Evolutionary conservation across 164 flowering plant genomes (phyloP), one percentile per base, ranked within the genome.

Genomic region (Tetracentron sinense): DNA sequence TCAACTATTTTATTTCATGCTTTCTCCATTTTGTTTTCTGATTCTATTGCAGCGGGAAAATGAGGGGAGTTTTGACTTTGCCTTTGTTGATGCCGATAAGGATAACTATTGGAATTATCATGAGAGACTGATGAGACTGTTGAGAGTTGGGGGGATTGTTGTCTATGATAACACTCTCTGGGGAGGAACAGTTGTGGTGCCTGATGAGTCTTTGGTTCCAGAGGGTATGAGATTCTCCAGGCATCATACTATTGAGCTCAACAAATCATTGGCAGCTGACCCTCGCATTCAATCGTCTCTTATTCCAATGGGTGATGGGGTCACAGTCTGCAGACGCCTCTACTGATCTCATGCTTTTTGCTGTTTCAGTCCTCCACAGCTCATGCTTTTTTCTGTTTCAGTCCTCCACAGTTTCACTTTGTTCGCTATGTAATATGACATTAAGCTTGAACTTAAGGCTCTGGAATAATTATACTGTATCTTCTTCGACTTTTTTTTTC

Each of bases 251-350:
- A 56, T 63, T 22, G 70, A 72, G 46, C 50, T 75, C 27, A 72
- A 75, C 53, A 19, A 23, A 19, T 46, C 21, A 5, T 21, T 79
- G 4, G 72, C 78, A 25, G 75, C 54, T 5, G 85, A 82, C 50
- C n/a, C 68, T 42, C 71, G 81, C 3, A 38, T 79, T 30, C 69
- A 74, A 33, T 48, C 75, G 11, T 68, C 72, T 23, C 75, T 56
- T 23, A 62, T 54, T 26, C 69, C 85, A 1, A 6, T 74, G 0
- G 81, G 81, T 16, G 83, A 82, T 72, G 81, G 85, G 1, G 54
- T 66, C 52, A 72, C 75, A 0, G 53, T 79, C 21, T 73, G 80
- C 51, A 55, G 59, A 8, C 70, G 73, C 31, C 30, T 62, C 27
- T 25, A 15, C 17, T 52, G 21, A 57, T 11, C 51, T 48, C 21